Percentiles rank a stretch among this genome's conserved stretches.
Evolutionary conservation across 257 asterid species (phyloP).

Genomic region (Gardenia jasminoides): DNA sequence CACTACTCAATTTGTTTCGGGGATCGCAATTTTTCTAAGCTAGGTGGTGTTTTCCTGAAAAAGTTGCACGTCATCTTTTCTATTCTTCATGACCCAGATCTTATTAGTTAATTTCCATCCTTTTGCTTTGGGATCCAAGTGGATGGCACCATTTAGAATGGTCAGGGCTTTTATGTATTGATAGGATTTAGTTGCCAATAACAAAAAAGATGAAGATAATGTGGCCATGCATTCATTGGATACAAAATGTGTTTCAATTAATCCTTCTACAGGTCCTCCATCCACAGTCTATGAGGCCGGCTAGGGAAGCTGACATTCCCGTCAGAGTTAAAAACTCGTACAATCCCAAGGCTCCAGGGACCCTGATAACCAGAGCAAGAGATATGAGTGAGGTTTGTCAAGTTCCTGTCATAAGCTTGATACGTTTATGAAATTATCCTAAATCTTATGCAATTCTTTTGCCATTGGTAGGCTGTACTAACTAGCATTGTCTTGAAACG

Average conservation of each 20-base stretch:
- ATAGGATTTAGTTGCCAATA: neutral
- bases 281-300: constrained; percentile 98
- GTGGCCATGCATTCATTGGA: neutral
- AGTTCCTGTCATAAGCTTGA: constrained; percentile 4
- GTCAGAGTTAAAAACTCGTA: constrained; percentile 91
- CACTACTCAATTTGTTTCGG: neutral
- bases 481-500: constrained; percentile 91
- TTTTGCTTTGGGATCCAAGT: neutral
- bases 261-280: constrained; percentile 64
- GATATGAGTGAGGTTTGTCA: constrained; percentile 74
- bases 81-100: neutral
- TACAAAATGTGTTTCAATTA: neutral
- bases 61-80: too few species aligned
- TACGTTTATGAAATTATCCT: constrained; percentile 7
- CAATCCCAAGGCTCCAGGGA: constrained; percentile 90
- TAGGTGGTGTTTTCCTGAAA: neutral
- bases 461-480: constrained; percentile 70
- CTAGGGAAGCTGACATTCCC: constrained; percentile 90
- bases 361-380: constrained; percentile 71
- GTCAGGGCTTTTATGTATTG: neutral
- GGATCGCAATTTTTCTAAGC: neutral
- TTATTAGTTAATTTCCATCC: neutral
- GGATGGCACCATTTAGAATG: neutral
- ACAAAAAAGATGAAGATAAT: neutral
- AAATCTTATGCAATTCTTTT: constrained; percentile 12